These are phyloP conservation scores for Rhododendron henanense DNA, from an alignment of 148 eudicot species.

Conservation along the genomic window DNA sequence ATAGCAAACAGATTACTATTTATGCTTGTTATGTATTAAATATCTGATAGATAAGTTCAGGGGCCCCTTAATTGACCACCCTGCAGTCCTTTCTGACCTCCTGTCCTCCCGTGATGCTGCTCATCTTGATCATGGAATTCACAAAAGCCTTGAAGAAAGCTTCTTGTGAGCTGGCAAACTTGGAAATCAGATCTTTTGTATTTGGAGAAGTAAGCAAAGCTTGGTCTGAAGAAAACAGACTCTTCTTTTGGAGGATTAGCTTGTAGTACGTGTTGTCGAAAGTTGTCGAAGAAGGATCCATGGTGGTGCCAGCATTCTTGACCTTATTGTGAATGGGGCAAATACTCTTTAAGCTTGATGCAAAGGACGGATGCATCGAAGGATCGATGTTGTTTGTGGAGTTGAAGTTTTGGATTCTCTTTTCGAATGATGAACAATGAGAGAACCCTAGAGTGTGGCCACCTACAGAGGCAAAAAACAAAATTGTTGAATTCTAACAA, in stretches of 20 bases:
- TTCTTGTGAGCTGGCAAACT: slow-evolving; percentile 40
- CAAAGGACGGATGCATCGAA: slow-evolving; percentile 48
- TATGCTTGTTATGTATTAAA: neutral
- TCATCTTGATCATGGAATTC: slow-evolving; percentile 79
- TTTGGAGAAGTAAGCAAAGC: slow-evolving; percentile 37
- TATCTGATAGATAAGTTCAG: neutral
- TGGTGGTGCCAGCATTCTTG: slow-evolving; percentile 44
- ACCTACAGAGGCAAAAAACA: slow-evolving; percentile 31
- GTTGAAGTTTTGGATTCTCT: slow-evolving; percentile 57
- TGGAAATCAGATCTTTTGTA: slow-evolving; percentile 42
- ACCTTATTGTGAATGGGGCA: slow-evolving; percentile 37
- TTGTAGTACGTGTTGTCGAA: slow-evolving; percentile 72
- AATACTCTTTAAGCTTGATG: slow-evolving; percentile 35
- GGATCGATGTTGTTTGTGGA: slow-evolving; percentile 58
- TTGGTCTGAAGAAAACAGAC: slow-evolving; percentile 67
- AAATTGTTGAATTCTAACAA: neutral
- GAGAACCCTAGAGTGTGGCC: slow-evolving; percentile 91
- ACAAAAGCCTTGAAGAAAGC: slow-evolving; percentile 51
- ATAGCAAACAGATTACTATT: neutral
- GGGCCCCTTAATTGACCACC: slow-evolving; percentile 33
- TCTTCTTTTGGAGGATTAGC: slow-evolving; percentile 50
- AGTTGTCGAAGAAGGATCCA: slow-evolving; percentile 55
- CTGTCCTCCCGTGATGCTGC: slow-evolving; percentile 66
- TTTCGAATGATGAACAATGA: slow-evolving; percentile 82
- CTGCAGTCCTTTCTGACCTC: slow-evolving; percentile 66